phyloP scores from a whole-genome alignment of 768 basidiomycete genomes.

The Sistotremastrum suecicum region DNA sequence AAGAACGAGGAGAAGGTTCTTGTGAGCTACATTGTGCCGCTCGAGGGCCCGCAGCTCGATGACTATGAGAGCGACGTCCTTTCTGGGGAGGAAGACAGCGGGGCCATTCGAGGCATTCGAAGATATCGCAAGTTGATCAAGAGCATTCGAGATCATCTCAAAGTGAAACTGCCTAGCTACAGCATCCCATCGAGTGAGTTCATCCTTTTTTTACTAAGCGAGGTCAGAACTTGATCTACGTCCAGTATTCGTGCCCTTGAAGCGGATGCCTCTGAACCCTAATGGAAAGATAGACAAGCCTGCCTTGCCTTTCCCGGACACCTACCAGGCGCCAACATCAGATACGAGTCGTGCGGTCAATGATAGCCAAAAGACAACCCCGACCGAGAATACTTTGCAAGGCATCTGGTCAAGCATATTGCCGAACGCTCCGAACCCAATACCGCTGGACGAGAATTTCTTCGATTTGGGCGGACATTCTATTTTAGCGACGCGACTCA shows the following conservation, averaged over 20 bases:
- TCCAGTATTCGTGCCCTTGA: slow-evolving; percentile 84
- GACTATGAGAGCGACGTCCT: slow-evolving; percentile 57
- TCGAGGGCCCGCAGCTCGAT: slow-evolving; percentile 50
- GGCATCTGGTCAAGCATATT: slow-evolving; percentile 77
- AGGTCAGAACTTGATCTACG: background rate
- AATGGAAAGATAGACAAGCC: slow-evolving; percentile 99
- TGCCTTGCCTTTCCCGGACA: slow-evolving; percentile 96
- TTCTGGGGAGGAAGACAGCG: slow-evolving; percentile 36
- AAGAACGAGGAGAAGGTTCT: slow-evolving; percentile 99
- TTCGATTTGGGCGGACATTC: slow-evolving; percentile 98
- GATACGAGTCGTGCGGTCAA: slow-evolving; percentile 23
- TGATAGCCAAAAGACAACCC: slow-evolving; percentile 28
- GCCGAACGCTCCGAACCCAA: slow-evolving; percentile 58
- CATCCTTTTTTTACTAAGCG: slow-evolving; percentile 1
- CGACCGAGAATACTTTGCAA: slow-evolving; percentile 71
- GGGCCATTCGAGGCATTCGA: slow-evolving; percentile 60
- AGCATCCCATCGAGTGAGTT: slow-evolving; percentile 78
- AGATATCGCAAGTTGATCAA: slow-evolving; percentile 82
- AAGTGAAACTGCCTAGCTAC: slow-evolving; percentile 92
- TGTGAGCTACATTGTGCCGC: slow-evolving; percentile 92
- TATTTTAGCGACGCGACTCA: slow-evolving; percentile 90
- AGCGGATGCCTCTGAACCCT: slow-evolving; percentile 93
- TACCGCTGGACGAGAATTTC: slow-evolving; percentile 88
- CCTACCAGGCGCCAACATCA: slow-evolving; percentile 43
- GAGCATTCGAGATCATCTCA: slow-evolving; percentile 88